A percentile compares a stretch with the other conserved stretches of the same genome.
phyloP scores from a whole-genome alignment of 345 rosid species.

The Sonneratia caseolaris region DNA sequence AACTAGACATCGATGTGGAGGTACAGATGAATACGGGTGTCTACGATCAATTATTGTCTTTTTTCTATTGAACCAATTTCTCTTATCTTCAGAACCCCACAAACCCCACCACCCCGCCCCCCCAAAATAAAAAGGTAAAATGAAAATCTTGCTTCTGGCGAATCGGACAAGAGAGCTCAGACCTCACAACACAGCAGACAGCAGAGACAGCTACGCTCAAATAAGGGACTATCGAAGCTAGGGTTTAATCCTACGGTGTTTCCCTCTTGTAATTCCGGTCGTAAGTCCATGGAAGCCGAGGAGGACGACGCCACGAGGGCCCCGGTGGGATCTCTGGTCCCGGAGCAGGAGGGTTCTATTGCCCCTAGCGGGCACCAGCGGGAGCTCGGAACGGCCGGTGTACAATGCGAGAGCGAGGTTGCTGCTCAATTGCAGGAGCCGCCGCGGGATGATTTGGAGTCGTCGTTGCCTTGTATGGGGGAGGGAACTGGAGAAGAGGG shows the following conservation, averaged over 20 bases:
- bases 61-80: no score
- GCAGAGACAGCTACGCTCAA: background rate
- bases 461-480: background rate
- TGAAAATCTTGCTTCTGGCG: no score
- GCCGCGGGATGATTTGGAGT: background rate
- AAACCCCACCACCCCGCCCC: no score
- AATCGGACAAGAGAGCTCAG: no score
- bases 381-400: constrained; percentile 2
- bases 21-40: no score
- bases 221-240: constrained; percentile 7
- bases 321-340: constrained; percentile 10
- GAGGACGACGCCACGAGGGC: constrained; percentile 30
- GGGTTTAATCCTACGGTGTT: constrained; percentile 19
- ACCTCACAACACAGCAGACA: no score
- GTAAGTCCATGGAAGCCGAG: constrained; percentile 35
- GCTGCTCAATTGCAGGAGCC: constrained; percentile 2
- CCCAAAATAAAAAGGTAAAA: no score
- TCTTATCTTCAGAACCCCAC: no score
- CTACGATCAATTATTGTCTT: no score
- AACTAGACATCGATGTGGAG: no score
- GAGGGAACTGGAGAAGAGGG: background rate
- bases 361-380: background rate
- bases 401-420: constrained; percentile 12
- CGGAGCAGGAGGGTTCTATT: constrained; percentile 9
- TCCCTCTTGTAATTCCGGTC: constrained; percentile 5